Evolutionary conservation across 345 rosid species (phyloP).

Genomic region (Corymbia maculata): DNA sequence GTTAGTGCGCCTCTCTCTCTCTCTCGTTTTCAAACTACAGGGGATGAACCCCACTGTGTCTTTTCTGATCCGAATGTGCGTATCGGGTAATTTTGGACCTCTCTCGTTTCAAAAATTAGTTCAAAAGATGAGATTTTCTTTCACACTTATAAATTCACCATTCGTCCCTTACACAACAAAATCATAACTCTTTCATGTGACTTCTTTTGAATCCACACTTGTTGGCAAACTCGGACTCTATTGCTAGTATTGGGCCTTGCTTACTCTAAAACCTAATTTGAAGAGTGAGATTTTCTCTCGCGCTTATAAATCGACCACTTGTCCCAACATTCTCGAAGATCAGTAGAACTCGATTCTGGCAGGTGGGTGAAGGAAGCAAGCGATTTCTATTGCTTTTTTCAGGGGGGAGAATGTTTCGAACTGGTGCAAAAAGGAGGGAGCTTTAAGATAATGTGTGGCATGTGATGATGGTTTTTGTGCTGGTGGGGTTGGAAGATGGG

Average conservation of each 20-base stretch:
- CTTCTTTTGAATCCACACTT: too few relatives aligned
- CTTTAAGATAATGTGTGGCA: background rate
- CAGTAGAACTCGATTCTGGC: background rate
- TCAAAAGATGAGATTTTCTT: too few relatives aligned
- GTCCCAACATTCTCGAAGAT: background rate
- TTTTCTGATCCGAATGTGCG: background rate
- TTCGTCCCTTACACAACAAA: too few relatives aligned
- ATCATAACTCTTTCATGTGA: too few relatives aligned
- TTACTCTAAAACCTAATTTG: too few relatives aligned
- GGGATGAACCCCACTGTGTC: background rate
- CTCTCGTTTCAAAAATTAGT: too few relatives aligned
- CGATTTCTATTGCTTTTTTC: background rate
- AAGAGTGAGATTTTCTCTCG: too few relatives aligned
- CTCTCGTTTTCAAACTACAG: background rate
- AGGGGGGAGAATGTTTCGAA: background rate
- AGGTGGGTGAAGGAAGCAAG: background rate
- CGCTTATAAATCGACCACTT: too few relatives aligned
- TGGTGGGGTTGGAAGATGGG: background rate
- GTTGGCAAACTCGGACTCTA: too few relatives aligned
- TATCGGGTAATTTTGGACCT: too few relatives aligned
- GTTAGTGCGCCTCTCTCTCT: background rate
- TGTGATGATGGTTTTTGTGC: background rate
- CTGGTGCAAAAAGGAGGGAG: background rate
- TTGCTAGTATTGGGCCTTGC: too few relatives aligned
- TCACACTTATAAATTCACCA: too few relatives aligned